Percentiles rank a stretch among this genome's conserved stretches.
These are phyloP conservation scores for Trichophyton mentagrophytes DNA, from an alignment of 2,329 filamentous ascomycete species.

Conservation along the genomic window DNA sequence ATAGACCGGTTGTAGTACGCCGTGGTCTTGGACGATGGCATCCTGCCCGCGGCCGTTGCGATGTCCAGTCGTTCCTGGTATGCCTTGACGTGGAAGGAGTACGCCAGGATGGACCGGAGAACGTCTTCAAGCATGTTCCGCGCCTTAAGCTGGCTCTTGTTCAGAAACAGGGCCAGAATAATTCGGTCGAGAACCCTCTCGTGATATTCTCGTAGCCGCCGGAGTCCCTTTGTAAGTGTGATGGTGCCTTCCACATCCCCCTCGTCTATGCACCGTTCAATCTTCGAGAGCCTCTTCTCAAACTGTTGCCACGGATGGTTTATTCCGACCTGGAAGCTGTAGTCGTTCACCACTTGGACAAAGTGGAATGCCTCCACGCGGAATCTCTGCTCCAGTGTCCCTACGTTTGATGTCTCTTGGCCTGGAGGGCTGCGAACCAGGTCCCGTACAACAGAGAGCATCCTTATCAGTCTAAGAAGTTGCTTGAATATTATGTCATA, in stretches of 20 bases:
- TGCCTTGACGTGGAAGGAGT: slow-evolving; percentile 38
- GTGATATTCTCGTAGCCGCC: slow-evolving; percentile 55
- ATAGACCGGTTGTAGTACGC: slow-evolving; percentile 16
- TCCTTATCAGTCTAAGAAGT: slow-evolving; percentile 61
- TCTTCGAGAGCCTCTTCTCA: slow-evolving; percentile 48
- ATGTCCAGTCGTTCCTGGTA: not conserved
- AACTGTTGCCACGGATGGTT: slow-evolving; percentile 61
- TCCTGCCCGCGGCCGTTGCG: not conserved
- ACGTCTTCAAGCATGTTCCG: slow-evolving; percentile 63
- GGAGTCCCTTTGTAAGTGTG: slow-evolving; percentile 47
- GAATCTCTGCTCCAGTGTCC: slow-evolving; percentile 46
- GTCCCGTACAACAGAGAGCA: slow-evolving; percentile 61
- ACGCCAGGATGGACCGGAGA: slow-evolving; percentile 58
- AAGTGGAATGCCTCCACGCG: slow-evolving; percentile 70
- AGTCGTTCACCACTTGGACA: slow-evolving; percentile 56
- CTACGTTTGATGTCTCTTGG: slow-evolving; percentile 17
- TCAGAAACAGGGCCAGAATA: slow-evolving; percentile 57
- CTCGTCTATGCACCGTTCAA: slow-evolving; percentile 46
- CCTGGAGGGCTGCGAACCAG: slow-evolving; percentile 43
- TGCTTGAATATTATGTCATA: slow-evolving; percentile 80
- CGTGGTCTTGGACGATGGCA: not conserved
- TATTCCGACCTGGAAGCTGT: slow-evolving; percentile 71
- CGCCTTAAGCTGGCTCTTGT: slow-evolving; percentile 61
- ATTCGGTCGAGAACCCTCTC: slow-evolving; percentile 63
- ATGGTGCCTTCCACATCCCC: slow-evolving; percentile 36